Base-by-base conservation (phyloP, 2,329 filamentous ascomycete species). In the Aspergillus aculeatinus region DNA sequence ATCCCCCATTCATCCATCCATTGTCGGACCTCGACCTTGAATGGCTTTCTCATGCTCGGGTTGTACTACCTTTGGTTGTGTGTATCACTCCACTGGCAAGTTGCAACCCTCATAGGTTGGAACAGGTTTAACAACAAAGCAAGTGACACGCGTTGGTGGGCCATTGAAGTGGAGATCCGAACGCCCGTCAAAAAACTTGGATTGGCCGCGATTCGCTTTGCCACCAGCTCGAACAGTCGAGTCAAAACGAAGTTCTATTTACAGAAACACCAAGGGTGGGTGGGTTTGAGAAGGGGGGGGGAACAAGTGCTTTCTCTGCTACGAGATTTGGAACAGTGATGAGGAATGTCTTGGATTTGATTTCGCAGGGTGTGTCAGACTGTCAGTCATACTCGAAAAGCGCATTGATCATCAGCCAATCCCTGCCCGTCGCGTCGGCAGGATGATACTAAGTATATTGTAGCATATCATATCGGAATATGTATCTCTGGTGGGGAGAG, bases 61-160 rank as follows among this genome's bases (percentile, higher is more conserved):
- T 48, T 47, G 23, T 35, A 47, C 48, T 35, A 47, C 48, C 33
- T 48, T 35, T 35, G 33, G 3, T 35, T 57, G 60, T 58, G 53
- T 52, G 49, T 51, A 35, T 16, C 39, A n/a, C 39, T 16, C 39
- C 57, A 33, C n/a, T n/a, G 27, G 39, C 31, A 21, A 21, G 1
- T 21, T 2, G 21, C 21, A 55, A 29, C 11, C 59, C 19, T 55
- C 31, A 57, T 53, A 51, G 48, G 55, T 29, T 44, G 25, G 39
- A 48, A 27, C 25, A 31, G 51, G 29, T 48, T 59, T n/a, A 58
- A 44, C 35, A 60, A 23, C 51, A 55, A 29, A 48, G 31, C 21
- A 51, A 55, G 67, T 72, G 71, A 74, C 72, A 73, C 72, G 72
- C 71, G 70, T 74, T 73, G 58, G 71, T 73, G 72, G 72, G 63